These are phyloP conservation scores for Vickermania spadyakhi DNA, from an alignment of 208 protist species.

Conservation along the genomic window DNA sequence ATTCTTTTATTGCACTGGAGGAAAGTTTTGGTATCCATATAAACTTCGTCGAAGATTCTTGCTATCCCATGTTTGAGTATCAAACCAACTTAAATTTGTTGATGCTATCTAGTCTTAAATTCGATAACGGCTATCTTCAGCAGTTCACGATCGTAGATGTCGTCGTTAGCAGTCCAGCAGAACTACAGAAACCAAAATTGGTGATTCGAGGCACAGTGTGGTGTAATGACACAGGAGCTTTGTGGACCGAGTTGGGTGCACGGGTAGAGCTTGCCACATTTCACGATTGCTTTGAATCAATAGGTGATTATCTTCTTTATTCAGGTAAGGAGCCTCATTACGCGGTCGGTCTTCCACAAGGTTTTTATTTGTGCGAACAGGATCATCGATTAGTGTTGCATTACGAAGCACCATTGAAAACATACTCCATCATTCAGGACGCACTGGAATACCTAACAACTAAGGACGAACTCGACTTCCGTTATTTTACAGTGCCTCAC, in stretches of 20 bases:
- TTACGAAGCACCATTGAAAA: conserved; percentile 12
- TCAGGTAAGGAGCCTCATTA: conserved; percentile 5
- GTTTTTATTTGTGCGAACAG: conserved; percentile 12
- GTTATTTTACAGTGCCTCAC: background rate
- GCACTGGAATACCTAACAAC: background rate
- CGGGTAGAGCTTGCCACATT: conserved; percentile 24
- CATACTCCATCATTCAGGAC: conserved; percentile 9
- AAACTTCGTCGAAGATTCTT: conserved; percentile 9
- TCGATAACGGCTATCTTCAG: background rate
- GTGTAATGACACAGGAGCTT: background rate
- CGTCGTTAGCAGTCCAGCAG: conserved; percentile 8
- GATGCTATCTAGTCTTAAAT: conserved; percentile 2
- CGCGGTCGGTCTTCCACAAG: conserved; percentile 21
- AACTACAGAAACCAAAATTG: conserved; percentile 6
- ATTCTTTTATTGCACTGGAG: conserved; percentile 11
- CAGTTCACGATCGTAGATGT: conserved; percentile 26
- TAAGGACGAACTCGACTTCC: background rate
- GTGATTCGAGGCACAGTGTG: conserved; percentile 1
- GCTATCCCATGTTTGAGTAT: background rate
- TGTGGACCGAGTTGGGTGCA: conserved; percentile 22
- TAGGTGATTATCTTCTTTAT: conserved; percentile 15
- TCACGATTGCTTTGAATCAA: conserved; percentile 14
- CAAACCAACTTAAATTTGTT: background rate
- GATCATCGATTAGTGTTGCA: conserved; percentile 20
- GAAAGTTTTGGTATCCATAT: conserved; percentile 6